Conservation (phyloP, 352 stramenopile genomes). For the Phytophthora colocasiae region DNA sequence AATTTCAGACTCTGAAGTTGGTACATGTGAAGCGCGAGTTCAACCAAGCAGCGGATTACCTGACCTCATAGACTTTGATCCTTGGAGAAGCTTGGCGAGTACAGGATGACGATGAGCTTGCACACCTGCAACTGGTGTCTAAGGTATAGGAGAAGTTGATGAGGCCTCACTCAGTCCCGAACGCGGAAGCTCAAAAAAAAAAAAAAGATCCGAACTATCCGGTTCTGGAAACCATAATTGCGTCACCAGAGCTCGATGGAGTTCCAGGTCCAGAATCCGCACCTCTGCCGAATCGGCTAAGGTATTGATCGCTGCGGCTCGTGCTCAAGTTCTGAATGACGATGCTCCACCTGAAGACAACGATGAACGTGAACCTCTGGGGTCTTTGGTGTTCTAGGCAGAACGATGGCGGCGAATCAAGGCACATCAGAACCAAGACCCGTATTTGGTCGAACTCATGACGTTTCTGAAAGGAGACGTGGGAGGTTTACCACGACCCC, state of each 20-base stretch:
- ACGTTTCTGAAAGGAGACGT: background rate
- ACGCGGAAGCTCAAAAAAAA: too few species aligned
- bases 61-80: background rate
- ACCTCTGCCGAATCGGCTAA: background rate
- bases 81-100: background rate
- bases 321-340: background rate
- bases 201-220: too few species aligned
- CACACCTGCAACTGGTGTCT: background rate
- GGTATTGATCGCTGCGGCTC: background rate
- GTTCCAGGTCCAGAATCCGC: background rate
- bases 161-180: background rate
- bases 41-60: constrained; percentile 10
- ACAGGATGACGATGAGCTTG: background rate
- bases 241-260: too few species aligned
- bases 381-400: too few species aligned
- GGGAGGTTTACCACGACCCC: background rate
- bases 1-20: background rate
- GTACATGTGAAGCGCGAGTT: constrained; percentile 15
- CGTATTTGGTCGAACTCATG: background rate
- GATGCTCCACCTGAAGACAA: background rate
- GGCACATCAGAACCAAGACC: constrained; percentile 2
- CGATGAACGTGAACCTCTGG: too few species aligned
- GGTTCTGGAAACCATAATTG: too few species aligned
- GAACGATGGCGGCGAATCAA: constrained; percentile 18
- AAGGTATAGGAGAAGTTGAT: constrained; percentile 3